Base-by-base conservation (phyloP, 169 alveolate species). In the Prorocentrum cordatum region DNA sequence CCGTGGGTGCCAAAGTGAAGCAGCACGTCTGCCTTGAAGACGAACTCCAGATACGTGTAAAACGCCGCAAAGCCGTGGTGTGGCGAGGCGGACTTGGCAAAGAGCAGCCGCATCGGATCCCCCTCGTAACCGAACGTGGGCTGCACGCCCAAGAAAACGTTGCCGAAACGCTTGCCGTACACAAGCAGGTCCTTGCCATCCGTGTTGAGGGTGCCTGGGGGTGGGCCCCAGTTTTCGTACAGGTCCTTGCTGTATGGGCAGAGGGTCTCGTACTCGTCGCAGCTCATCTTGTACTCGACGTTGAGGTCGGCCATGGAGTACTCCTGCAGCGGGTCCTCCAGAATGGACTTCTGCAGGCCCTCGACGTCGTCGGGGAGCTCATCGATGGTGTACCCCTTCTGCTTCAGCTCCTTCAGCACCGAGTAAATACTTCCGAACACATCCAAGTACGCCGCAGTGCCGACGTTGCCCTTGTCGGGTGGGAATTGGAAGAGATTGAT, bases 401-500 rank as follows among this genome's bases (percentile, higher is more conserved):
- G 61, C 64, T 82, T 61, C 58, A 82, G 22, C 38, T 39, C 83
- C 35, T 67, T 67, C 90, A 82, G 39, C 36, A 45, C 80, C 16
- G 82, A 68, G 22, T 68, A 31, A 85, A 84, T 84, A 85, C 83
- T 66, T 42, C 84, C 84, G 36, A 84, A 84, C 24, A 84, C 92
- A 36, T 84, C 92, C 39, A 84, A 54, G 77, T 84, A 84, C 12
- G 92, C 92, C 2, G 92, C 92, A 14, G 92, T 84, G 20, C 92
- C 92, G 38, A 84, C 92, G 27, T 84, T 84, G 73, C 92, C 92
- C 91, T 83, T 83, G 92, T 84, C 92, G 14, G 92, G 92, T 12
- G 92, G 92, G 75, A 82, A 84, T 22, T 67, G 83, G 85, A 84
- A 84, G 36, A 84, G 77, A 50, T 73, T 64, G 9, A 84, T 68